Base-by-base conservation (phyloP, 345 rosid species). In the Capsella bursapastoris region DNA sequence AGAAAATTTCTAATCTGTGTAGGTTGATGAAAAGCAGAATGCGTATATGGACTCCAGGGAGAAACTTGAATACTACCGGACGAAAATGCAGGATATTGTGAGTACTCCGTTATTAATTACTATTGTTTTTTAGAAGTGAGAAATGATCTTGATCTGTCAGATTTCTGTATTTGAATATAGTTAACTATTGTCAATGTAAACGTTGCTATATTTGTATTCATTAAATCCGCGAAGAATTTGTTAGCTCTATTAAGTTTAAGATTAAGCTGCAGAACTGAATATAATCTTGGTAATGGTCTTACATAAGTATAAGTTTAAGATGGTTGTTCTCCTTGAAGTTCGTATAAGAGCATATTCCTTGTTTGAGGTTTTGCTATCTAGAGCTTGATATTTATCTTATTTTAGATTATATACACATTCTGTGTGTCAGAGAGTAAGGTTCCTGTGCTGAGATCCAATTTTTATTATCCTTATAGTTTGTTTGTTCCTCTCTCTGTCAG, bases 31-130 rank as follows among this genome's bases (percentile, higher is more conserved):
- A 77, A 79, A 83, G 72, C 85, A 82, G 75, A 89, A 87, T 69
- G 70, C 78, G 56, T 87, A 90, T 66, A 82, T 92, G 86, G 97
- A 90, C 80, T 95, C 97, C 25, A 90, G 80, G 69, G 97, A 92
- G 86, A 95, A 95, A 85, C 81, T 95, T 78, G 97, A 92, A 78
- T 92, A 85, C 83, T 95, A 90, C 83, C 89, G 97, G 64, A 35
- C 84, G 8, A 95, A 88, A 83, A 95, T 95, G 97, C 99, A 92
- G 83, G 97, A 95, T 44, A 90, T 95, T 84, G 97, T 95, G 83
- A 90, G 99, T 84, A 78, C 63, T 80, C 64, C 70, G 45, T 71
- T 25, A 77, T 47, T 56, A 72, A 34, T 59, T 43, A 66, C 44
- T 71, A 57, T 59, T 72, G 45, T 41, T 66, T n/a, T 41, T 71